Evolutionary conservation across 208 protist genomes (phyloP).

Genomic region (Leishmania martiniquensis): DNA sequence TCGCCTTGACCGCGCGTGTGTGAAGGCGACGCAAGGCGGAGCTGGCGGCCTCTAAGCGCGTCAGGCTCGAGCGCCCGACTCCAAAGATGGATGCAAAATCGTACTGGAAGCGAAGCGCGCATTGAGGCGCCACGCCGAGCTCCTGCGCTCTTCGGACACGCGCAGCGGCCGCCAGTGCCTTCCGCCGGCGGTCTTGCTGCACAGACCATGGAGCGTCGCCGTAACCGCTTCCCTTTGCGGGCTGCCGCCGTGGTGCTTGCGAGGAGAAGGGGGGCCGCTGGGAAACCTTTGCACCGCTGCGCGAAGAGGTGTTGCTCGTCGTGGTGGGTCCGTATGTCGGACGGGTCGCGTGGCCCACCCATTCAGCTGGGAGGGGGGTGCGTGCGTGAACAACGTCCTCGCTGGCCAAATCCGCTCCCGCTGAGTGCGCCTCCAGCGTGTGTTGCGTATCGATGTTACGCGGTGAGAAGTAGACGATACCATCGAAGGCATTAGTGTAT

Average conservation of each 20-base stretch:
- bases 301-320: too few species aligned
- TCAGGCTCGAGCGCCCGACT: not conserved
- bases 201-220: conserved; percentile 70
- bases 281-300: not conserved
- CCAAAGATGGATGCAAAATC: conserved; percentile 4
- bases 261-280: not conserved
- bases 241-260: not conserved
- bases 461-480: conserved; percentile 18
- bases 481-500: conserved; percentile 6
- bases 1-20: conserved; percentile 23
- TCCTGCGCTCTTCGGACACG: conserved; percentile 37
- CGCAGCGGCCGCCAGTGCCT: conserved; percentile 16
- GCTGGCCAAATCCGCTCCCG: conserved; percentile 1
- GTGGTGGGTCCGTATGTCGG: too few species aligned
- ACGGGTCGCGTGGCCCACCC: conserved; percentile 36
- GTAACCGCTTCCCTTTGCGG: conserved; percentile 68
- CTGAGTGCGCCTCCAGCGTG: conserved; percentile 17
- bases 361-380: conserved; percentile 40
- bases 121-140: conserved; percentile 27
- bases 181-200: conserved; percentile 39
- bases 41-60: conserved; percentile 7
- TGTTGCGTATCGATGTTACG: conserved; percentile 19
- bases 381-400: conserved; percentile 74
- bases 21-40: conserved; percentile 21
- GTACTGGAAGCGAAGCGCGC: conserved; percentile 13